Base-by-base conservation (phyloP, 1,139 yeast species). In the Taphrina populina region DNA sequence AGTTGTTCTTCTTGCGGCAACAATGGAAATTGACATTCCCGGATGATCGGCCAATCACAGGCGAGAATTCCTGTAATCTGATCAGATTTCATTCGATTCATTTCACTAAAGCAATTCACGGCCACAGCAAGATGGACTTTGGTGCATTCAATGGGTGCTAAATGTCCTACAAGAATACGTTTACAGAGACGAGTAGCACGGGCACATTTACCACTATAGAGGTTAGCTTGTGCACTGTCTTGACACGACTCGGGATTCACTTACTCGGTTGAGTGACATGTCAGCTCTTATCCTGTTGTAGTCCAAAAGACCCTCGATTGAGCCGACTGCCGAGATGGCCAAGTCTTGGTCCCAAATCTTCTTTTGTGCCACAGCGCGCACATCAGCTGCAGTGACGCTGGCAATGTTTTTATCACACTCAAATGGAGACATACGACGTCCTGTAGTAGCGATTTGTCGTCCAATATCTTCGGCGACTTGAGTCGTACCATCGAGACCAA, bases 381-480 rank as follows among this genome's bases (percentile, higher is more conserved):
- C 87, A 68, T 88, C 97, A 46, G 81, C 77, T 65, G 80, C 84
- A 6, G 88, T 79, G 58, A 92, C 86, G 47, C 79, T 73, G 64
- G 88, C 90, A 20, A 92, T 95, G 62, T 85, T 78, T 62, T 82
- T 81, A 69, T 90, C 92, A 10, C 90, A 94, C 64, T 90, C 95
- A 69, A 87, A 95, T 2, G 98, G 96, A 13, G 94, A 78, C 64
- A 88, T 76, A 67, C 96, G 80, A 66, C 78, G 82, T 35, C 98
- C 98, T 2, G 97, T 90, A 57, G 96, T 90, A 49, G 92, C 95
- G 61, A 92, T 77, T 71, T 94, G 98, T 69, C 98, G 83, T 35
- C 98, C 98, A 65, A 94, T 88, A 71, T 92, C 98, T 71, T 92
- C 99, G 30, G 96, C 97, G 59, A 90, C 83, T 3, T 96, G 94